Evolutionary conservation across 176 grass and related monocot genomes (phyloP).

Genomic region (Typha latifolia): DNA sequence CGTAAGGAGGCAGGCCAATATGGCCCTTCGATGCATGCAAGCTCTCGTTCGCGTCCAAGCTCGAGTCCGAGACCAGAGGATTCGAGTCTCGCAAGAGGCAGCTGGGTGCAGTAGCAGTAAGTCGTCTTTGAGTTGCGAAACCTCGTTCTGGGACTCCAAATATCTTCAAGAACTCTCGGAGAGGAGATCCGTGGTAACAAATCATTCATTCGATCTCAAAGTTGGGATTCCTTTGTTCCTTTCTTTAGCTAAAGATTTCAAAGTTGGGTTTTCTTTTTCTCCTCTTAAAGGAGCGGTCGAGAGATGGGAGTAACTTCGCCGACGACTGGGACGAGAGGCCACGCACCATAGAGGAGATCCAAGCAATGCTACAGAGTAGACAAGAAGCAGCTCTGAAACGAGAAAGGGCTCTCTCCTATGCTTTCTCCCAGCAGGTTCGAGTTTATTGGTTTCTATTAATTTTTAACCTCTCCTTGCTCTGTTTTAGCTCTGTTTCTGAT

Average conservation of each 20-base stretch:
- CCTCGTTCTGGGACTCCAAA: conserved; percentile 73
- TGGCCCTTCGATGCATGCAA: conserved; percentile 97
- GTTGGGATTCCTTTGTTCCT: neutral
- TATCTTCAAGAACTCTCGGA: conserved; percentile 67
- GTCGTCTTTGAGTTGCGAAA: conserved; percentile 68
- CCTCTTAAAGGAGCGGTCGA: conserved; percentile 42
- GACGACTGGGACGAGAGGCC: conserved; percentile 88
- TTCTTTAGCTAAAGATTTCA: neutral
- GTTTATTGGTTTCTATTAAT: neutral
- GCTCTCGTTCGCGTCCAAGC: conserved; percentile 83
- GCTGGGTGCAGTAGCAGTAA: conserved; percentile 56
- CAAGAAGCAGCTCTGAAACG: conserved; percentile 81
- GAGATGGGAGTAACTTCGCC: conserved; percentile 78
- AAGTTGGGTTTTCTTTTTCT: neutral
- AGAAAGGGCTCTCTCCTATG: conserved; percentile 78
- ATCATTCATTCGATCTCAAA: neutral
- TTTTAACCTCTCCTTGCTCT: neutral
- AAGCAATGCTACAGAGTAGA: conserved; percentile 67
- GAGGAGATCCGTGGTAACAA: conserved; percentile 52
- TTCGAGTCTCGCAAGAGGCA: conserved; percentile 65
- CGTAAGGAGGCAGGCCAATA: conserved; percentile 87
- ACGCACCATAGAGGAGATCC: conserved; percentile 85
- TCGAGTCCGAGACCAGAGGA: conserved; percentile 71
- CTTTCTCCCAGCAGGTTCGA: conserved; percentile 77
- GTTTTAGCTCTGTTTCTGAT: neutral